A percentile compares a stretch with the other conserved stretches of the same genome.
phyloP scores from a whole-genome alignment of 192 early-diverging fungal species.

The Bifiguratus adelaidae region DNA sequence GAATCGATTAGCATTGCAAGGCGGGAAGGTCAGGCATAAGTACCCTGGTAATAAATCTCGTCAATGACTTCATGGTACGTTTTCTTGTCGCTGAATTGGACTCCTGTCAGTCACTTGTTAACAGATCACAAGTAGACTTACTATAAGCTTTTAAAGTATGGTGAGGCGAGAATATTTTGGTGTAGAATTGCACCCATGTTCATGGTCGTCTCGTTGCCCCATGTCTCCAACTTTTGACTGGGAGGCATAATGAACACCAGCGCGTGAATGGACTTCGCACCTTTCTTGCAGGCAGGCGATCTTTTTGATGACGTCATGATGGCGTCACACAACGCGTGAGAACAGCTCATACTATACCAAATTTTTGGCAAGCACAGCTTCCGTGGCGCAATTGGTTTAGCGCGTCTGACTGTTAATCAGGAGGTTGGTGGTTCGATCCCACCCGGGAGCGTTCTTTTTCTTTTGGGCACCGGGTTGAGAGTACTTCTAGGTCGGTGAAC shows the following conservation, averaged over 20 bases:
- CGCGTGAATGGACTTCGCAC: too few relatives aligned
- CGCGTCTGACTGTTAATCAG: slow-evolving; percentile 54
- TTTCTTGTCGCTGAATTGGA: slow-evolving; percentile 42
- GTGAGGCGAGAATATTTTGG: slow-evolving; percentile 61
- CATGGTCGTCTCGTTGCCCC: slow-evolving; percentile 71
- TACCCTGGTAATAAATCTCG: slow-evolving; percentile 62
- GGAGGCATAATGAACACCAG: too few relatives aligned
- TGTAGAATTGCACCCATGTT: slow-evolving; percentile 65
- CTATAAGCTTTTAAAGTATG: slow-evolving; percentile 67
- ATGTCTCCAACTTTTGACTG: slow-evolving; percentile 50
- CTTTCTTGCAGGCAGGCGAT: too few relatives aligned
- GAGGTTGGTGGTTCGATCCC: slow-evolving; percentile 54
- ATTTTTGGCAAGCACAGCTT: too few relatives aligned
- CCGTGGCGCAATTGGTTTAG: slow-evolving; percentile 48
- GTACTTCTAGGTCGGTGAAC: too few relatives aligned
- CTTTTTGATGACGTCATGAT: too few relatives aligned
- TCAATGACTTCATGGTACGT: slow-evolving; percentile 71
- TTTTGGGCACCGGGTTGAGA: too few relatives aligned
- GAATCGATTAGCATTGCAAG: not conserved
- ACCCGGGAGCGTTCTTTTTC: slow-evolving; percentile 35
- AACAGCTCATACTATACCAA: too few relatives aligned
- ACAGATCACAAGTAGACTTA: slow-evolving; percentile 20
- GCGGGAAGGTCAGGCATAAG: not conserved
- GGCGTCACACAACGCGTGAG: too few relatives aligned
- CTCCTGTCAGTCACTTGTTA: not conserved